phyloP scores from a whole-genome alignment of 2,329 filamentous ascomycete species.

The Ceratocystis cubensis region DNA sequence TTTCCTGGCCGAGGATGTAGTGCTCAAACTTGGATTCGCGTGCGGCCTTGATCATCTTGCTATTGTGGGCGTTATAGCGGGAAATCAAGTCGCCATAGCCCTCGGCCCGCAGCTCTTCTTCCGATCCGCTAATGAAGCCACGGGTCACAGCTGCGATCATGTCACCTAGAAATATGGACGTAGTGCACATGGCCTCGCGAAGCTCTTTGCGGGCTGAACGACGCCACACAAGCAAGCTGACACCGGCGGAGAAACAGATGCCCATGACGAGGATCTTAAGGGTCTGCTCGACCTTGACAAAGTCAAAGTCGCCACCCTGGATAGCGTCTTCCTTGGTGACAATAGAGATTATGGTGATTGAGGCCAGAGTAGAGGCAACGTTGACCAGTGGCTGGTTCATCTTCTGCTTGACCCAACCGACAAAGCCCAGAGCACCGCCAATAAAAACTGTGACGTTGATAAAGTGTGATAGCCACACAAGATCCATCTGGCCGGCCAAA shows the following conservation, averaged over 20 bases:
- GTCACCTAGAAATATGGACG: slow-evolving; percentile 63
- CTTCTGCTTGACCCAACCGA: slow-evolving; percentile 77
- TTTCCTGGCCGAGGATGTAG: slow-evolving; percentile 66
- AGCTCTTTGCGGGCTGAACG: slow-evolving; percentile 63
- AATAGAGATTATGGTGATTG: slow-evolving; percentile 77
- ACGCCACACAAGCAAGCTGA: slow-evolving; percentile 68
- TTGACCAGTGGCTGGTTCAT: slow-evolving; percentile 69
- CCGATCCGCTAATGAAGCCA: slow-evolving; percentile 70
- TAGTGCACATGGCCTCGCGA: slow-evolving; percentile 50
- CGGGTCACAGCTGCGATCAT: slow-evolving; percentile 71
- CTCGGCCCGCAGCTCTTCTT: slow-evolving; percentile 58
- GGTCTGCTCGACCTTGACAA: slow-evolving; percentile 68
- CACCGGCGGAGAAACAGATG: slow-evolving; percentile 55
- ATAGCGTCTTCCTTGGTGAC: slow-evolving; percentile 85
- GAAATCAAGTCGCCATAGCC: slow-evolving; percentile 37
- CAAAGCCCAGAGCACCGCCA: slow-evolving; percentile 72
- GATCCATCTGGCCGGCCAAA: slow-evolving; percentile 53
- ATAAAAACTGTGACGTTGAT: slow-evolving; percentile 74
- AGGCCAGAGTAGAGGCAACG: slow-evolving; percentile 72
- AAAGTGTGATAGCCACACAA: slow-evolving; percentile 60
- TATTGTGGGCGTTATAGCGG: slow-evolving; percentile 23
- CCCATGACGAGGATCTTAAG: slow-evolving; percentile 76
- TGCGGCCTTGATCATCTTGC: slow-evolving; percentile 61
- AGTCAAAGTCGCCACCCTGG: slow-evolving; percentile 67
- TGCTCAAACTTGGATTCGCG: slow-evolving; percentile 84